Evolutionary conservation across 805 yeast genomes (phyloP), one percentile per base, ranked within the genome.

Genomic region (Ogataea wickerhamii): DNA sequence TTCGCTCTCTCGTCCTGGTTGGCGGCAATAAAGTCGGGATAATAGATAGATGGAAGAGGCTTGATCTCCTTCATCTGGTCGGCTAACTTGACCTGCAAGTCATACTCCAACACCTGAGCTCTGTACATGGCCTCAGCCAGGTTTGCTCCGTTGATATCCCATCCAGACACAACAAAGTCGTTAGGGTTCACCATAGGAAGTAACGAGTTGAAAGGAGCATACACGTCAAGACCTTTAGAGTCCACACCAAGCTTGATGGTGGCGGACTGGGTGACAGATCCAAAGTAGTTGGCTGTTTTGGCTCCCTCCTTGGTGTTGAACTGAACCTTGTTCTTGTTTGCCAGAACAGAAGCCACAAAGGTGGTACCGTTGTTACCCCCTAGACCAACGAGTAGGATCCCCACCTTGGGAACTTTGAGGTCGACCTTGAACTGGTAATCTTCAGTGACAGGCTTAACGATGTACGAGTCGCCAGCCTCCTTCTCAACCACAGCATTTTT

Each of bases 321-420:
- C 36, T 76, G 64, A 47, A 89, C 61, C 45, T 84, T 74, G 61
- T 85, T 73, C 55, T 82, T 87, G 71, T 89, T 89, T 43, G 97
- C 95, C 49, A 84, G 75, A 36, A 81, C 72, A 7, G 96, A 82
- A 31, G 91, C 88, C 38, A 88, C 77, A 48, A 91, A 73, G 11
- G 98, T 89, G 42, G 96, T 75, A 64, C 97, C 98, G 59, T 89
- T 89, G 73, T 89, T 89, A 65, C 98, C 98, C 53, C 97, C 97
- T 49, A 89, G 73, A 52, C 98, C 98, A 24, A 89, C 97, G 46
- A 91, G 73, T 78, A 89, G 66, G 47, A 89, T 70, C 53, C 98
- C 98, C 34, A 87, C 74, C 64, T 82, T 87, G 52, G 96, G 95
- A 30, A 81, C 78, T 40, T 71, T 73, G 59, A 86, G 73, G 52